Conservation (phyloP, 106 monocot genomes). For the Dendrobium huoshanense region DNA sequence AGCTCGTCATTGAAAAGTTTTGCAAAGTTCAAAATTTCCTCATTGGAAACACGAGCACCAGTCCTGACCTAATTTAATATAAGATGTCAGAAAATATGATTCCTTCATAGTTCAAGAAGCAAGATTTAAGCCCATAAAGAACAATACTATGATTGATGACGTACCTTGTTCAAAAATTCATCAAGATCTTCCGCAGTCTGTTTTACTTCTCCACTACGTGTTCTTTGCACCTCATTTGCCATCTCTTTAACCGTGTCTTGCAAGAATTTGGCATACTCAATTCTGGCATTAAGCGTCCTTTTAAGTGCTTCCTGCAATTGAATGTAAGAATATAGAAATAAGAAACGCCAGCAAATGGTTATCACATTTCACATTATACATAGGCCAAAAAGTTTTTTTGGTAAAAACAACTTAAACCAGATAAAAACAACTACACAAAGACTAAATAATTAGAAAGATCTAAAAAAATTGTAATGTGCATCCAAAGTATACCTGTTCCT, state of each 20-base stretch:
- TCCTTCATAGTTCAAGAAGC: neutral
- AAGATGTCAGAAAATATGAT: conserved; percentile 5
- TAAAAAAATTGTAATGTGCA: neutral
- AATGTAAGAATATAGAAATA: neutral
- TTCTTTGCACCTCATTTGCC: conserved; percentile 88
- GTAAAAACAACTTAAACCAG: neutral
- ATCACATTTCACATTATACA: neutral
- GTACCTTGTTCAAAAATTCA: conserved; percentile 88
- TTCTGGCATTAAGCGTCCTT: conserved; percentile 78
- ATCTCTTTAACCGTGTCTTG: conserved; percentile 97
- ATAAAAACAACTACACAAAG: neutral
- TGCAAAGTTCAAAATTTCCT: conserved; percentile 92
- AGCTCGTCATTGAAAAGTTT: conserved; percentile 96
- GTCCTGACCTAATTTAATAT: conserved; percentile 61
- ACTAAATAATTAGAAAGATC: neutral
- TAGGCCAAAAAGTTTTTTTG: neutral
- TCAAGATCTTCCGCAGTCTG: conserved; percentile 97
- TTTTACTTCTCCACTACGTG: conserved; percentile 80
- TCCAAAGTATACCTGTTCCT: conserved; percentile 65
- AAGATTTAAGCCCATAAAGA: neutral
- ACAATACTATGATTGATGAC: neutral
- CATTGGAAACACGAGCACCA: conserved; percentile 79
- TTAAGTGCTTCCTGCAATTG: conserved; percentile 71
- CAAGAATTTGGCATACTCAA: conserved; percentile 94
- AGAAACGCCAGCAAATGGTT: neutral